Evolutionary conservation across 371 early-diverging fungal species (phyloP).

Genomic region (Massospora cicadina): DNA sequence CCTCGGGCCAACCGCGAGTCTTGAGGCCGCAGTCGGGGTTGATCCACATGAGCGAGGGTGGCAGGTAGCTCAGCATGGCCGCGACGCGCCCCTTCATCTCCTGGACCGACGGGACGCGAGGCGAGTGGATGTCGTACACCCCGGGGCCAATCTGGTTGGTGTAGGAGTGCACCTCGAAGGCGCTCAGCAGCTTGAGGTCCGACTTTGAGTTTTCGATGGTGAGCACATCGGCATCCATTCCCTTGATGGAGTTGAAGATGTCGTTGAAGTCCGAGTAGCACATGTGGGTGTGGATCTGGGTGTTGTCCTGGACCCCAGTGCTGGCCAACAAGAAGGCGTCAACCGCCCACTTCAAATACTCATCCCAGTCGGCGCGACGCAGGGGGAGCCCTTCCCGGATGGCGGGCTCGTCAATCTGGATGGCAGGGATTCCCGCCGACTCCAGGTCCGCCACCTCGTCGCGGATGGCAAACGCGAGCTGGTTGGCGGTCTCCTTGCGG

Average conservation of each 20-base stretch:
- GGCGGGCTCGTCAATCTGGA: slow-evolving; percentile 97
- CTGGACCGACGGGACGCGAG: slow-evolving; percentile 75
- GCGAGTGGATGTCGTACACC: slow-evolving; percentile 90
- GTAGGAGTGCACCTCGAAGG: slow-evolving; percentile 70
- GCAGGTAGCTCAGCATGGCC: slow-evolving; percentile 46
- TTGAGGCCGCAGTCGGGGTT: slow-evolving; percentile 98
- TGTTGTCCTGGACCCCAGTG: slow-evolving; percentile 65
- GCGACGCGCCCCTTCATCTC: slow-evolving; percentile 74
- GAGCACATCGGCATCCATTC: slow-evolving; percentile 85
- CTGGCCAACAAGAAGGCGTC: slow-evolving; percentile 82
- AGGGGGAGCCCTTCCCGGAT: slow-evolving; percentile 95
- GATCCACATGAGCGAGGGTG: slow-evolving; percentile 68
- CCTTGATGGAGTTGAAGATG: slow-evolving; percentile 80
- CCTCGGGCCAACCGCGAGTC: slow-evolving; percentile 88
- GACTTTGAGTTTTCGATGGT: slow-evolving; percentile 95
- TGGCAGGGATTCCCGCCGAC: slow-evolving; percentile 73
- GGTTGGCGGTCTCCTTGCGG: slow-evolving; percentile 59
- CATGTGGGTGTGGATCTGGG: slow-evolving; percentile 93
- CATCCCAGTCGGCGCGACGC: slow-evolving; percentile 50
- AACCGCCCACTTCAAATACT: slow-evolving; percentile 89
- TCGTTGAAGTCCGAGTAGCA: slow-evolving; percentile 98
- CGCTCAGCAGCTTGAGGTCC: slow-evolving; percentile 77
- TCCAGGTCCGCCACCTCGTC: slow-evolving; percentile 91
- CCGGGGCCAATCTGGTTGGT: slow-evolving; percentile 88
- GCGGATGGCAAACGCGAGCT: slow-evolving; percentile 88